phyloP scores from a whole-genome alignment of 139 green algal genomes.

The Chlamydomonas incerta region DNA sequence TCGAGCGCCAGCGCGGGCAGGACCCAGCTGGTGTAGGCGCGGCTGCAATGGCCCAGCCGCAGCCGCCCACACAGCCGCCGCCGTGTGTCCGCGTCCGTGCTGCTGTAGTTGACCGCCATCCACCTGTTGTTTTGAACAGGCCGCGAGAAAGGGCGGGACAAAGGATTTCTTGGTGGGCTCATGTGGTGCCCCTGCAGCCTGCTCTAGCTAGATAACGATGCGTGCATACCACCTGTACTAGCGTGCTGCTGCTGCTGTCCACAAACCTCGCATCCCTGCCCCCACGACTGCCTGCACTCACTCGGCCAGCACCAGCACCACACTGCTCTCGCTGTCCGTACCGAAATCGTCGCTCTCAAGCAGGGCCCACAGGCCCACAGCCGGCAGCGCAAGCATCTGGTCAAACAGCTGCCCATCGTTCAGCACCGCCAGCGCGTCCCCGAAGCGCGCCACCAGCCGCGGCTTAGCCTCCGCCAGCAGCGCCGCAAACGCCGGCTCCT shows the following conservation, averaged over 20 bases:
- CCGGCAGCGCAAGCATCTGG: not conserved
- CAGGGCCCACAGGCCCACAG: slow-evolving; percentile 3
- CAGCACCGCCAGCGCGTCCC: not conserved
- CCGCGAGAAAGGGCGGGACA: too few relatives aligned
- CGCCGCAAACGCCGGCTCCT: not conserved
- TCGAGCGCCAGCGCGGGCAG: not conserved
- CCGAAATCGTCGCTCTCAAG: slow-evolving; percentile 11
- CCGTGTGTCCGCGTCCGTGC: not conserved
- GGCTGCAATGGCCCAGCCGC: not conserved
- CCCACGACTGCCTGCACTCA: not conserved
- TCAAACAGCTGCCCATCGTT: not conserved
- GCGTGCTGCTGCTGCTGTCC: too few relatives aligned
- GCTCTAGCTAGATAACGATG: too few relatives aligned
- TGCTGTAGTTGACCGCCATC: not conserved
- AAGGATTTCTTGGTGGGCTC: too few relatives aligned
- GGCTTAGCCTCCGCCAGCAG: not conserved
- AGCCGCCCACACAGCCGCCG: slow-evolving; percentile 1
- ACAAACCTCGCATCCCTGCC: too few relatives aligned
- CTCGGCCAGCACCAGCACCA: slow-evolving; percentile 8
- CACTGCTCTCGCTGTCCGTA: slow-evolving; percentile 17
- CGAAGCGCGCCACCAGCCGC: not conserved
- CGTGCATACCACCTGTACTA: too few relatives aligned
- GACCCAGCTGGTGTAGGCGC: not conserved
- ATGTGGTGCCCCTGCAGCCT: too few relatives aligned
- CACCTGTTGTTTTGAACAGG: not conserved